Base-by-base conservation (phyloP, 2,329 filamentous ascomycete species). In the Xylaria sp. region DNA sequence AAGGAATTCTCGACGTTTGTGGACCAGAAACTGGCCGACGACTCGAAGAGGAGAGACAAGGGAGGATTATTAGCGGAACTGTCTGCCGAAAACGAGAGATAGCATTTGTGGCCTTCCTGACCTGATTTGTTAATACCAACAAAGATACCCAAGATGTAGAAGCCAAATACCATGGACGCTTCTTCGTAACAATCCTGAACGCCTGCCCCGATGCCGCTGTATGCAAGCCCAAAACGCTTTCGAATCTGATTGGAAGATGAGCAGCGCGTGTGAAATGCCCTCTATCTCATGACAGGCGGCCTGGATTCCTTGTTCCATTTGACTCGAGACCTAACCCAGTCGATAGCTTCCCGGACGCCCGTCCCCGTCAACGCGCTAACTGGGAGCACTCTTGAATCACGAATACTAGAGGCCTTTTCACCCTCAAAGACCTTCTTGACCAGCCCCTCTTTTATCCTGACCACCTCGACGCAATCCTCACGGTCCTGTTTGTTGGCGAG, bases 401-500 rank as follows among this genome's bases (percentile, higher is more conserved):
- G 88, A 62, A 97, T 93, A 71, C 90, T 92, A 49, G 87, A 88
- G 0, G 93, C 93, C 82, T 95, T 96, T 78, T 97, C 93, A 23
- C 96, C 93, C 83, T 98, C 94, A 83, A 97, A 96, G 26, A 99
- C 94, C 83, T 92, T 94, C 81, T 97, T 92, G 60, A 99, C 94
- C 63, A 98, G 85, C 0, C 95, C 96, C 80, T 99, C 96, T 82
- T 99, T 99, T 78, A 99, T 97, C 72, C 94, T 86, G 68, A 98
- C 95, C 2, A 97, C 96, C 85, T 99, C 96, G 61, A 98, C 93
- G 74, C 95, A 98, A 81, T 98, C 96, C 81, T 99, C 96, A 1
- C 95, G 85, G 80, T 99, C 96, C 83, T 99, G 96, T 82, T 99
- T 99, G 80, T 99, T 99, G 69, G 96, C 96, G 72, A 99, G 83